Base-by-base conservation (phyloP, 345 rosid species). In the sweet orange (Citrus sinensis) region DNA sequence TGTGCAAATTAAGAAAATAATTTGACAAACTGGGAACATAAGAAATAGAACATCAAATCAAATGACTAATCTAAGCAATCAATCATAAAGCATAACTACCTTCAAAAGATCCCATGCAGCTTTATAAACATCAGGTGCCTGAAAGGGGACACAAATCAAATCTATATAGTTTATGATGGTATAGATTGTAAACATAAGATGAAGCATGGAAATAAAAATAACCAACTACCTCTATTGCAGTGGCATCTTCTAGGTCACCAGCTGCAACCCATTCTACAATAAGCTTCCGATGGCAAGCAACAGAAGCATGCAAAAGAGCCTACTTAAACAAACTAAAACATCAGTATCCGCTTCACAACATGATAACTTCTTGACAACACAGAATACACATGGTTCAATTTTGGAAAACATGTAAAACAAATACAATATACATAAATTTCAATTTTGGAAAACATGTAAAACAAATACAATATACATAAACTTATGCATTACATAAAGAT, bases 281-380 rank as follows among this genome's bases (percentile, higher is more conserved):
- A 74, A 91, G 93, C 85, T 90, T 92, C 84, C 82, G 87, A 74
- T 74, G 87, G 78, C 92, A 91, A 75, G 90, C 87, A 84, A 92
- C 95, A 80, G 95, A 91, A 83, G 97, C 97, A 82, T 92, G 97
- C 86, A 92, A 80, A 73, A 92, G 93, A 79, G 97, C 95, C 97
- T 92, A 85, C 54, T 58, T 76, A 66, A 83, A 69, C 51, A 51
- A 80, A 68, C 77, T 35, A 77, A 63, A 75, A 42, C 8, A 67
- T 79, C 9, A 79, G 70, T 35, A 58, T 71, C 59, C 8, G n/a
- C 40, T 39, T 67, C 29, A 55, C 62, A 16, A 73, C 22, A 37
- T 37, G 9, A 60, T 7, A 81, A 68, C 62, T 74, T 34, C 61
- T 16, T 14, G 14, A 65, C 54, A 6, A 37, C 46, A 14, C 39